Evolutionary conservation across 179 eudicot genomes (phyloP).

Genomic region (Actinidia polygama): DNA sequence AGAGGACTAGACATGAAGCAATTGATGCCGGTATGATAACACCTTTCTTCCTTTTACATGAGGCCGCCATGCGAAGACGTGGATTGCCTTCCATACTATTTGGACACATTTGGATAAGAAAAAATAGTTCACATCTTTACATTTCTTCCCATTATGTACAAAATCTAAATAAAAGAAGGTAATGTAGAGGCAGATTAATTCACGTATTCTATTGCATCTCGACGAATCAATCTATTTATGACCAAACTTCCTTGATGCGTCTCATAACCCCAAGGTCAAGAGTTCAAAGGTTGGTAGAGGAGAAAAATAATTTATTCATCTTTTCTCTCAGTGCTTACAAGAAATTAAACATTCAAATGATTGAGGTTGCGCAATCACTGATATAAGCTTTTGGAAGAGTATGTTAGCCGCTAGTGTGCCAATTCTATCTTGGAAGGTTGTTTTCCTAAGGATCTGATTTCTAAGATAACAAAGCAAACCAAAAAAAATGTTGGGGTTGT

Average conservation of each 20-base stretch:
- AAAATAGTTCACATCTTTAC: neutral
- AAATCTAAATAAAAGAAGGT: neutral
- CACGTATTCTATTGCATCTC: neutral
- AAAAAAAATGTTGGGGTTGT: no score
- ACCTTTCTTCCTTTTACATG: constrained; percentile 16
- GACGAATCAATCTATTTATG: neutral
- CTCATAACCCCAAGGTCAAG: no score
- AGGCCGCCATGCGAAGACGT: constrained; percentile 8
- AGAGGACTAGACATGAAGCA: neutral
- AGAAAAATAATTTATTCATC: no score
- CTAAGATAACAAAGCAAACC: neutral
- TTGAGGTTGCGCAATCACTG: neutral
- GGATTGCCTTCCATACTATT: constrained; percentile 3
- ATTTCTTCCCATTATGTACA: neutral
- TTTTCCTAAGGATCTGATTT: neutral
- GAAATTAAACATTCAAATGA: neutral
- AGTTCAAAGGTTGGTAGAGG: no score
- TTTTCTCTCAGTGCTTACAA: no score
- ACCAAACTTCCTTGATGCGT: no score
- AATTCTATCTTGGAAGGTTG: neutral
- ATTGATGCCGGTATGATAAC: neutral
- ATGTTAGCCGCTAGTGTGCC: neutral
- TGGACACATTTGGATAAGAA: neutral
- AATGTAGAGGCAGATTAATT: neutral
- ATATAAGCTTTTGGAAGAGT: no score